Base-by-base conservation (phyloP, 352 stramenopile genomes). In the Saprolegnia diclina region DNA sequence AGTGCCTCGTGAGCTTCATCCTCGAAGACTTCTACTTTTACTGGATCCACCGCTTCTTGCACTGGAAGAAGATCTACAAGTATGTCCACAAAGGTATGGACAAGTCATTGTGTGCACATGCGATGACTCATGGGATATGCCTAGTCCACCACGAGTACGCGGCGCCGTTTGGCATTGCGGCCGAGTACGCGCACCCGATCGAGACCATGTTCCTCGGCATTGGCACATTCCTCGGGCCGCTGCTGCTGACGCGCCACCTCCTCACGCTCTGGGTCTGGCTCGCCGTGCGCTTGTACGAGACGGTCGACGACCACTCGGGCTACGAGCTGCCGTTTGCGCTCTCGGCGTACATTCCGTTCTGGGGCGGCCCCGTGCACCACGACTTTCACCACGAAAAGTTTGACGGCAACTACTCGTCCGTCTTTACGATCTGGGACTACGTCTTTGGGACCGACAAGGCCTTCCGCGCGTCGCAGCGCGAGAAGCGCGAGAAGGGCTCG, bases 341-440 rank as follows among this genome's bases (percentile, higher is more conserved):
- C 21, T 67, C 65, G 19, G 48, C 55, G 35, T 72, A 59, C 56
- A n/a, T 72, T 26, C 65, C 65, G 32, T 72, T 72, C 46, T 72
- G 65, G 65, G 65, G 32, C 24, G 65, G 65, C 40, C 59, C 65
- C 4, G 65, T 72, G 18, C 65, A 72, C 54, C 65, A 72, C 29
- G 65, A 72, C 57, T 72, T 67, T 42, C 65, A 72, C 57, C 65
- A 72, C 40, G 59, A 72, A 67, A 72, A 72, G 48, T 72, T 72
- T 68, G 54, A 72, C 26, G 65, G 54, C 32, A 72, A 72, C 65
- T 72, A 72, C 57, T 38, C 65, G 18, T 72, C 65, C 26, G 65
- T 72, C 16, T 72, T 72, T 56, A 72, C 65, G 19, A 52, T 72
- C n/a, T 72, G 65, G 65, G 65, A 72, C 37, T 57, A 44, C 19